Base-by-base conservation (phyloP, 176 grass and related monocot species). In the Carex scoparia region DNA sequence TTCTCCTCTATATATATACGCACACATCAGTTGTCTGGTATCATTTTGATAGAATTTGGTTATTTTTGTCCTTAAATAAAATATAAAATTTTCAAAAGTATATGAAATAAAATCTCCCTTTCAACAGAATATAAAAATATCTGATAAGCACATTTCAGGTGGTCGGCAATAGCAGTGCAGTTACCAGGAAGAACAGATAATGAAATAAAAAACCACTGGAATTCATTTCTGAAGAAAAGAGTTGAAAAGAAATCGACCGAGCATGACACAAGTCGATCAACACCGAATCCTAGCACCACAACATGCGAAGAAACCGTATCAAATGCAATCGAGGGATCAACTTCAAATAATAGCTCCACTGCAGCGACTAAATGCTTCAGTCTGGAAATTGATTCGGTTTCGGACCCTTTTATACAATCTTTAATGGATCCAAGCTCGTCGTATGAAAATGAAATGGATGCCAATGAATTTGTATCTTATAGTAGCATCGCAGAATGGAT, bases 161-260 rank as follows among this genome's bases (percentile, higher is more conserved):
- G 85, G 85, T 87, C 85, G 38, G 73, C 79, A 72, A 87, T 87
- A 81, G 77, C 78, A 49, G 68, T 30, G 15, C 64, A 61, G 14
- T 70, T 87, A 31, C 78, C 85, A 42, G 85, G 85, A 70, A 87
- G 85, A 81, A 87, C 85, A 48, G 85, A 87, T 53, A 87, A 87
- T 54, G 85, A 87, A 59, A 72, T 87, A 31, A 87, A 87, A 71
- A 87, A 87, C n/a, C 58, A 87, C 78, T 87, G 85, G 85, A 87
- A 87, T 59, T 87, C 85, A 4, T 74, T 59, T 70, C 78, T 87
- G 8, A 87, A 72, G 63, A 87, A 87, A 81, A 72, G 30, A 75
- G 3, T 60, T 57, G 12, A 83, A 23, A 83, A 65, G 42, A 83
- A 55, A 77, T 27, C 27, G 12, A 31, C 27, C 1, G 46, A 15